Evolutionary conservation across 2,329 filamentous ascomycete genomes (phyloP), one percentile per base, ranked within the genome.

Genomic region (Penicillium glabrum): DNA sequence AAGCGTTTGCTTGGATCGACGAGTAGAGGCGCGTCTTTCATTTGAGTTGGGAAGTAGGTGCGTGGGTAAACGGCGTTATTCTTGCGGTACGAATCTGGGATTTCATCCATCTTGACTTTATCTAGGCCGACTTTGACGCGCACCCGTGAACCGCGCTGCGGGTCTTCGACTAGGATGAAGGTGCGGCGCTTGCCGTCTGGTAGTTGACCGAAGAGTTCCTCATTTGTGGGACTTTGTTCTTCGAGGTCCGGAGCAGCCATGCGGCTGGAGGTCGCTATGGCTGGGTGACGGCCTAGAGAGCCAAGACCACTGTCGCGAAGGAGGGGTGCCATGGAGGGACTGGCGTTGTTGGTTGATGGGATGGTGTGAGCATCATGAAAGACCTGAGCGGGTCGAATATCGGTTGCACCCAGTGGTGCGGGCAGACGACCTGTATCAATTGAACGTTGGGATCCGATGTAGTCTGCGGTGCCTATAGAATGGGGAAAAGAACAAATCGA

Each of bases 111-210:
- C 72, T 97, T 89, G 66, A 97, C 92, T 45, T 88, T 87, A 70
- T 97, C 91, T n/a, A 99, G 86, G 61, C 90, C 95, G 51, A 97
- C 93, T 60, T 93, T 89, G 46, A 98, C 93, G 16, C 93, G 88
- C 1, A 97, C 87, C 43, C 92, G 86, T 50, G 86, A 88, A 51
- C 89, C 89, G 35, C 91, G 88, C 60, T 92, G 89, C 51, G 86
- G 87, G 73, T 98, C 93, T 64, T 97, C 93, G 27, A 98, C 92
- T 10, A 98, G 85, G 65, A 98, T 96, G 75, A 98, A 98, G 76
- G 97, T 98, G 71, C 93, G 89, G 69, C 91, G 91, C 79, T 96
- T 96, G 51, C 89, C 87, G 68, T 95, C 91, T 1, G 93, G 92
- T 51, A 96, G 84, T 63, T 95, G 89, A 48, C 91, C 91, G 73